Conservation (phyloP, 768 basidiomycete genomes). For the Phlebiopsis gigantea region DNA sequence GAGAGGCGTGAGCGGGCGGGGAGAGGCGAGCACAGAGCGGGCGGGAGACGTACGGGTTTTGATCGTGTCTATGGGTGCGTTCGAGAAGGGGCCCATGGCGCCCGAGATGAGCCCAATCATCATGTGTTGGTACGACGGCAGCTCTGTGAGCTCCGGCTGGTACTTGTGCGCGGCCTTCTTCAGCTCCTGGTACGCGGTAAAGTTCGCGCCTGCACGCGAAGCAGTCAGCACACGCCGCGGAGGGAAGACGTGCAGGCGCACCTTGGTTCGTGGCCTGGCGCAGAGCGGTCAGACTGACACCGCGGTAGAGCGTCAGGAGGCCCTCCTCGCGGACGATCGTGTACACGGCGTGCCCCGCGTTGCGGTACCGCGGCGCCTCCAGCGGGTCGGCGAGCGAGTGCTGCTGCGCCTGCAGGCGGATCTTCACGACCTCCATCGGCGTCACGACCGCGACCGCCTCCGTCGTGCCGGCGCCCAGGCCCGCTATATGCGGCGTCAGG, state of each 20-base stretch:
- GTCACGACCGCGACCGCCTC: conserved; percentile 94
- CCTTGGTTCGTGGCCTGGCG: conserved; percentile 98
- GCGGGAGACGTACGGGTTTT: conserved; percentile 71
- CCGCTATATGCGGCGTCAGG: conserved; percentile 47
- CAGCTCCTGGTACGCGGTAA: conserved; percentile 95
- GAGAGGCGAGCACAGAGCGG: background rate
- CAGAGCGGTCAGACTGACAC: conserved; percentile 88
- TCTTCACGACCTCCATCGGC: conserved; percentile 99
- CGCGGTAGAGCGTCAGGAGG: conserved; percentile 76
- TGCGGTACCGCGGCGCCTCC: conserved; percentile 90
- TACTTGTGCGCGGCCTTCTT: conserved; percentile 74
- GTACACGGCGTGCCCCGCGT: conserved; percentile 95
- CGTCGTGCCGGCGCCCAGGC: conserved; percentile 90
- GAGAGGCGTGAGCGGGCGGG: background rate
- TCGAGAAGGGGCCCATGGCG: conserved; percentile 97
- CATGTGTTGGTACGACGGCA: conserved; percentile 97
- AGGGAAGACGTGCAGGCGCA: conserved; percentile 18
- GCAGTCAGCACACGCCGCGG: background rate
- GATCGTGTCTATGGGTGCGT: conserved; percentile 92
- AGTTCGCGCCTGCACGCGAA: conserved; percentile 79
- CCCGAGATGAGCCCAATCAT: conserved; percentile 92
- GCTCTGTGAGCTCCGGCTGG: conserved; percentile 74
- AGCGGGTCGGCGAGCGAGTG: conserved; percentile 96
- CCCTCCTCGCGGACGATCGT: conserved; percentile 90
- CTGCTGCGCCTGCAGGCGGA: conserved; percentile 93